Evolutionary conservation across 306 rosid species (phyloP), one percentile per base, ranked within the genome.

Genomic region (Fragaria vesca): DNA sequence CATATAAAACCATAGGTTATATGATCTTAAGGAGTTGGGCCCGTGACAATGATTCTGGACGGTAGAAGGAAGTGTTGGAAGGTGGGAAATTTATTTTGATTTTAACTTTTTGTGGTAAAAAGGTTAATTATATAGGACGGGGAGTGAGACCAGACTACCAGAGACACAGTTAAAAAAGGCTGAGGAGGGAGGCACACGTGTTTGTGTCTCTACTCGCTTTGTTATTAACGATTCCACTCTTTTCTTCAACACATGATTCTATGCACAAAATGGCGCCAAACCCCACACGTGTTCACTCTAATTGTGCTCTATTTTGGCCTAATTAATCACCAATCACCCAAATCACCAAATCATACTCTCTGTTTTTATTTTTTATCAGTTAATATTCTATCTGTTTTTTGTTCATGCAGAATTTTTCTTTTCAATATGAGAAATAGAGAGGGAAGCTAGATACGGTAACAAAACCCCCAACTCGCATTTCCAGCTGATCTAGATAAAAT

Each of bases 11-110:
- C 11, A 24, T 24, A n/a, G 34, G 32, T 24, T 24, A 24, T 58
- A 21, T 8, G 38, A 26, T 60, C 28, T 61, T 28, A 61, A 8
- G 66, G 38, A 61, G 55, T 51, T 73, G 40, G 79, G 75, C 47
- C 79, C 71, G 75, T 74, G 83, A 74, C 75, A 65, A 45, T 68
- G 45, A 73, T 38, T 9, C 34, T 68, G 72, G 71, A 57, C 71
- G 72, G 82, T 62, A 36, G 66, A 71, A 1, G 7, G 2, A 24
- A 9, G 48, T 8, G n/a, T 26, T 7, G 76, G 76, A 48, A 15
- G 24, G 12, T 69, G 76, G 67, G 66, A 69, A 32, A 30, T 58
- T 43, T 34, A 38, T 3, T 13, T 12, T 34, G 45, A 52, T 32
- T 8, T 40, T 8, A 8, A 36, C 8, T 6, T 38, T 73, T 55